Evolutionary conservation across 371 early-diverging fungal genomes (phyloP).

Genomic region (Mortierella sp.): DNA sequence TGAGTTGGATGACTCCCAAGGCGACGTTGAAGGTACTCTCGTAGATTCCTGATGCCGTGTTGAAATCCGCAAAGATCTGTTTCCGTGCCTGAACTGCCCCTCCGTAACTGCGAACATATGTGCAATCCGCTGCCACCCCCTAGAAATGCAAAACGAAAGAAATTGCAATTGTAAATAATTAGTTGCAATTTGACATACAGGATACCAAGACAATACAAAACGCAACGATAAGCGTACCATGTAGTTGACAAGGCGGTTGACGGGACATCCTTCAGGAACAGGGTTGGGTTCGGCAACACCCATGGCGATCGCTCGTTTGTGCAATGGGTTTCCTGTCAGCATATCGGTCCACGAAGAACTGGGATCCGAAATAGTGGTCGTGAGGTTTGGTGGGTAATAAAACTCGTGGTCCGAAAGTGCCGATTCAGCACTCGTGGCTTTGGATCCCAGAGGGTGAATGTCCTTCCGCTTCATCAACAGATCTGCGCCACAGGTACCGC

Average conservation of each 20-base stretch:
- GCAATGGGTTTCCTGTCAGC: slow-evolving; percentile 5
- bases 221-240: slow-evolving; percentile 28
- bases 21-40: slow-evolving; percentile 93
- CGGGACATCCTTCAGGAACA: slow-evolving; percentile 53
- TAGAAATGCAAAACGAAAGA: slow-evolving; percentile 57
- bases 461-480: slow-evolving; percentile 5
- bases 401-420: slow-evolving; percentile 21
- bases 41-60: slow-evolving; percentile 86
- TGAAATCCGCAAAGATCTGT: slow-evolving; percentile 83
- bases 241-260: slow-evolving; percentile 43
- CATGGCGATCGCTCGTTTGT: slow-evolving; percentile 27
- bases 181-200: slow-evolving; percentile 16
- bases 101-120: slow-evolving; percentile 73
- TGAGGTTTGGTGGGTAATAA: slow-evolving; percentile 49
- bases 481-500: slow-evolving; percentile 32
- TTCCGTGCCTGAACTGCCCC: slow-evolving; percentile 68
- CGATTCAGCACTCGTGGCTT: not conserved
- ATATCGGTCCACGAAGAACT: slow-evolving; percentile 34
- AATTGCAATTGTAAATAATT: slow-evolving; percentile 2
- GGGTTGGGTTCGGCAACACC: slow-evolving; percentile 47
- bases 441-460: not conserved
- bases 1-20: slow-evolving; percentile 87
- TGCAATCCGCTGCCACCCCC: slow-evolving; percentile 85
- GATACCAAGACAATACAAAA: slow-evolving; percentile 17
- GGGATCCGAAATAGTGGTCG: slow-evolving; percentile 29